Conservation (phyloP, 1,284 basidiomycete genomes). For the Peniophora sp. region DNA sequence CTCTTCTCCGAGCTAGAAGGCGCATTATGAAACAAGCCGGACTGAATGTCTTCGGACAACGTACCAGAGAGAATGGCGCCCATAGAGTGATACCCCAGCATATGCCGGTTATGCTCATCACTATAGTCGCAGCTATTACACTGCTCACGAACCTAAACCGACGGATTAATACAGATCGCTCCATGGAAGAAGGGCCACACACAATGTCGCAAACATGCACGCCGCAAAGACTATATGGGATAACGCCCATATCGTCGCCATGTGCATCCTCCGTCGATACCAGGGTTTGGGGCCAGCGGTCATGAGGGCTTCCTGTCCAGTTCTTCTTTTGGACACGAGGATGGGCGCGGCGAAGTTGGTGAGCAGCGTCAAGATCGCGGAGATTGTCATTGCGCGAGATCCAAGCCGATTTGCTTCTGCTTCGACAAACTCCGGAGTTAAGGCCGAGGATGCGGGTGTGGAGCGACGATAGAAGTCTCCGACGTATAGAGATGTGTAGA, state of each 20-base stretch:
- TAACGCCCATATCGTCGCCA: slow-evolving; percentile 69
- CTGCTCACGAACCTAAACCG: slow-evolving; percentile 48
- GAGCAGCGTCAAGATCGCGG: slow-evolving; percentile 62
- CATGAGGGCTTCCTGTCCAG: slow-evolving; percentile 1
- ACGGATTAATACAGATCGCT: slow-evolving; percentile 1
- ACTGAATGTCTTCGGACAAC: slow-evolving; percentile 6
- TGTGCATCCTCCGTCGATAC: slow-evolving; percentile 40
- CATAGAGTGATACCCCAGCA: slow-evolving; percentile 77
- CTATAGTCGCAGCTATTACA: slow-evolving; percentile 54
- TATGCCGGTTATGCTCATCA: slow-evolving; percentile 65
- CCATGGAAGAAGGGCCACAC: slow-evolving; percentile 22
- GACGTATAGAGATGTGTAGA: slow-evolving; percentile 84
- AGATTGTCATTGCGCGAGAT: slow-evolving; percentile 76
- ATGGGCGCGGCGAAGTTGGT: slow-evolving; percentile 70
- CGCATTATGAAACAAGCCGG: not conserved
- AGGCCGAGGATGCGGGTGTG: slow-evolving; percentile 23
- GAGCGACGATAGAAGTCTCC: slow-evolving; percentile 74
- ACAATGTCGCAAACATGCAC: slow-evolving; percentile 75
- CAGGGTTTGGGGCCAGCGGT: slow-evolving; percentile 9
- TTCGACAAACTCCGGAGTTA: slow-evolving; percentile 27
- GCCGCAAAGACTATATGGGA: slow-evolving; percentile 60
- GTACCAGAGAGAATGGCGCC: slow-evolving; percentile 71
- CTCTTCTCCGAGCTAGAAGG: slow-evolving; percentile 57
- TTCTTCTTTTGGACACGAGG: slow-evolving; percentile 39
- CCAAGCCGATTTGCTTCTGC: slow-evolving; percentile 75